Evolutionary conservation across 768 basidiomycete genomes (phyloP), one percentile per base, ranked within the genome.

Genomic region (Phlegmacium glaucopus): DNA sequence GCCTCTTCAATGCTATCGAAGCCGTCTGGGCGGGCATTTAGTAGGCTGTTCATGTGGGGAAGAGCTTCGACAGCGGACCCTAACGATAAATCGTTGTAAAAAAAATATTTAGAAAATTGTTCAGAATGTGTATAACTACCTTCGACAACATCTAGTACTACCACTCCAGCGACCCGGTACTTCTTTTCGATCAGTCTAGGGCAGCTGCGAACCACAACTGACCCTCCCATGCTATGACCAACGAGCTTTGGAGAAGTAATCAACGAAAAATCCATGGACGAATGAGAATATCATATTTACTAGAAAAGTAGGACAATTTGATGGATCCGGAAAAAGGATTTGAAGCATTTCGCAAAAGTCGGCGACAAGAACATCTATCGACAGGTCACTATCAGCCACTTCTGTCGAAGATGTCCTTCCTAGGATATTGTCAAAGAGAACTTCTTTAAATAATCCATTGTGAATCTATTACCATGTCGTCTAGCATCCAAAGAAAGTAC

Each of bases 191-290:
- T 77, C 2, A 99, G 71, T 13, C 67, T 61, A 1, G 90, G 80
- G 50, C 82, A 83, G 2, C 84, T 77, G 4, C 83, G 79, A 7
- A 87, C 81, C 16, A 90, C 78, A 4, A 96, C 94, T 0, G 94
- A 85, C 18, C 94, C 95, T 11, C 96, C 96, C 87, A 99, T 95
- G 49, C 91, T 94, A 61, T 99, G 96, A 0, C 96, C 96, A 8
- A 96, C 77, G 6, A 96, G 77, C 87, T 91, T 29, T 40, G 49
- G 25, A 45, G 28, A 15, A 25, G 25, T 16, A 17, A 47, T 37
- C 25, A 34, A 9, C 39, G 35, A 36, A 48, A 6, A 36, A 42
- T 18, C 25, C 18, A 12, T 9, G n/a, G n/a, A n/a, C n/a, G n/a
- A 27, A 32, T 12, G 29, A 39, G 16, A 11, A 34, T 26, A 10